Evolutionary conservation across 192 early-diverging fungal genomes (phyloP), one percentile per base, ranked within the genome.

Genomic region (Coemansia sp.): DNA sequence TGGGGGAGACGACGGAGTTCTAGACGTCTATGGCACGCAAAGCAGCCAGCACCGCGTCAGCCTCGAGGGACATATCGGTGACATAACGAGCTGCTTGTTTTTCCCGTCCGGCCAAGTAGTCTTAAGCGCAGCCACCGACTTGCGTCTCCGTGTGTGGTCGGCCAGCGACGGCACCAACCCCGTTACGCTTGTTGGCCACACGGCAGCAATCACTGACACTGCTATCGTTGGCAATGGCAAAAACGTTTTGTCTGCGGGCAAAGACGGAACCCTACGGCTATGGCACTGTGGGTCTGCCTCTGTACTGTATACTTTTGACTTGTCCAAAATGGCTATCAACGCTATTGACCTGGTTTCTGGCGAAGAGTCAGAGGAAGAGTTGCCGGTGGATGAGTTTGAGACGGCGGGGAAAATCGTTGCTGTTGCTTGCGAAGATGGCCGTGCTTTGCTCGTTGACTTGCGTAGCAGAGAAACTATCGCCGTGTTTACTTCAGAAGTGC

Each of bases 91-190:
- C 14, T 85, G 87, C 57, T 77, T 75, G 52, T 91, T 93, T 75
- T 93, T 93, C 62, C 92, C 92, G 6, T 91, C 89, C 3, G 90
- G 89, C 21, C 88, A 91, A 30, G 91, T 92, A 1, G 76, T 90
- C 7, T 79, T 93, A 10, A 90, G 87, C 58, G 92, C 88, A 4
- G 87, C 84, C 13, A 81, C 85, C 14, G 92, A 93, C 65, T 86
- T 90, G 72, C 85, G 86, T 40, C 69, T 91, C 7, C 87, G 87
- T 39, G 77, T 93, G 63, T 93, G 92, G 92, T 91, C 91, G 23
- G 91, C 85, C 26, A 65, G 87, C 35, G 90, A 93, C 68, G 92
- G 92, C 53, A 81, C 80, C 33, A 91, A 90, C 63, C 92, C 92
- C 10, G 88, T 89, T 4, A 91, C 90, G 8, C 74, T 93, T 55